phyloP scores from a whole-genome alignment of 2,329 filamentous ascomycete species.

The Cladophialophora exuberans region DNA sequence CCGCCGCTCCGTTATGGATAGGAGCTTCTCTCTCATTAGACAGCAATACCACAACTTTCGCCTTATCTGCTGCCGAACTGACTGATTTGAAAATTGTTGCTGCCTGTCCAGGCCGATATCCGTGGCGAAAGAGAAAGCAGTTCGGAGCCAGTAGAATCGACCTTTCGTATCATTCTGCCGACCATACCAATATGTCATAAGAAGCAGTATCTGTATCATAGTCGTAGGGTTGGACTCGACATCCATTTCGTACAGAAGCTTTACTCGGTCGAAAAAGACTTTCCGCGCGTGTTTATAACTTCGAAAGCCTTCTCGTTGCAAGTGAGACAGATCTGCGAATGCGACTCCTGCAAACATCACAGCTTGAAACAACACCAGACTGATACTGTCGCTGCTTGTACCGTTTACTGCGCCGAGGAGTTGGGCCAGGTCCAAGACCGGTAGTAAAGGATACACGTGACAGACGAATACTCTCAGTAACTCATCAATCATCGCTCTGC shows the following conservation, averaged over 20 bases:
- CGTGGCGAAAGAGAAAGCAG: conserved; percentile 8
- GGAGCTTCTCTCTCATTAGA: conserved; percentile 9
- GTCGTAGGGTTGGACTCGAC: conserved; percentile 88
- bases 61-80: not conserved
- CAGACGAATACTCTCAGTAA: conserved; percentile 16
- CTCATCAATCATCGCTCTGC: conserved; percentile 5
- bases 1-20: conserved; percentile 14
- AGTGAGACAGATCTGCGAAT: conserved; percentile 76
- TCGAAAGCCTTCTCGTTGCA: conserved; percentile 69
- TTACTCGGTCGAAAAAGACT: conserved; percentile 81
- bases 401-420: conserved; percentile 13
- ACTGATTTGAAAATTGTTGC: conserved; percentile 46
- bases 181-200: conserved; percentile 64
- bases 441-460: conserved; percentile 16
- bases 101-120: conserved; percentile 67
- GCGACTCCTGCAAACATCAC: conserved; percentile 92
- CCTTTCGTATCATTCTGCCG: conserved; percentile 7
- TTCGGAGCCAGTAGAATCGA: conserved; percentile 11
- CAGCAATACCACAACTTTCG: conserved; percentile 17
- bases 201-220: conserved; percentile 80
- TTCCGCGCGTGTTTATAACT: conserved; percentile 80
- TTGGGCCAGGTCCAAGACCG: conserved; percentile 11
- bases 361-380: conserved; percentile 85
- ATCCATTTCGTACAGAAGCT: conserved; percentile 86
- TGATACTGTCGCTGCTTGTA: conserved; percentile 51